Conservation (phyloP, 768 basidiomycete species). For the Hebeloma cylindrosporum region DNA sequence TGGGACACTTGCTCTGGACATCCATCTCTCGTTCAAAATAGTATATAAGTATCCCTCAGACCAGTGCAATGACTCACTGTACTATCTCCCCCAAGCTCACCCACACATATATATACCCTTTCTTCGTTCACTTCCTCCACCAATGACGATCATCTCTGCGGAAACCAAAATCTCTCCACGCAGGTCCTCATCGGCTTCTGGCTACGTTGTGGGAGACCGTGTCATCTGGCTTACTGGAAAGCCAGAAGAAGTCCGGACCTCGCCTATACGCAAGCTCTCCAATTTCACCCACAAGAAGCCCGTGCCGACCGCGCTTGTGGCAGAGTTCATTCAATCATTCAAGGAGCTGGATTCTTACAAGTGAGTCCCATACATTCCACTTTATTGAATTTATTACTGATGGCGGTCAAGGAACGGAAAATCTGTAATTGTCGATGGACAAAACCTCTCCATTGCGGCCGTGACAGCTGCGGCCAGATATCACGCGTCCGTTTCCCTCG, state of each 20-base stretch:
- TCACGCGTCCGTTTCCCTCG: slow-evolving; percentile 49
- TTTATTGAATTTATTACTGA: not conserved
- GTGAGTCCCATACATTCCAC: slow-evolving; percentile 47
- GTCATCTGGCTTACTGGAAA: slow-evolving; percentile 20
- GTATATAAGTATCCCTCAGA: too few species aligned
- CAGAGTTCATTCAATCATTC: slow-evolving; percentile 57
- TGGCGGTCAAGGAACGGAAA: slow-evolving; percentile 52
- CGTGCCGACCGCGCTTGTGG: slow-evolving; percentile 40
- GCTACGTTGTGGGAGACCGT: slow-evolving; percentile 21
- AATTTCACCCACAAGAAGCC: slow-evolving; percentile 19
- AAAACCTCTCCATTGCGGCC: slow-evolving; percentile 70
- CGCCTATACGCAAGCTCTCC: slow-evolving; percentile 19
- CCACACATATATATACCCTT: too few species aligned
- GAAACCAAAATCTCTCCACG: slow-evolving; percentile 30
- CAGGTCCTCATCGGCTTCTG: slow-evolving; percentile 29
- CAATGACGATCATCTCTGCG: slow-evolving; percentile 32
- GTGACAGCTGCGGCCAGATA: slow-evolving; percentile 77
- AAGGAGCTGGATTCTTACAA: slow-evolving; percentile 65
- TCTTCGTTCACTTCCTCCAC: too few species aligned
- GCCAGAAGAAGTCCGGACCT: slow-evolving; percentile 15
- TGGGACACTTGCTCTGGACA: too few species aligned
- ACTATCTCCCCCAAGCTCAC: slow-evolving; percentile 11
- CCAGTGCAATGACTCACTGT: slow-evolving; percentile 21
- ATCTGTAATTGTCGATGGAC: slow-evolving; percentile 65
- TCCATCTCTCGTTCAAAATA: too few species aligned